A percentile compares a stretch with the other conserved stretches of the same genome.
Conservation (phyloP, 139 green algal species). For the Picochlorum sp. region DNA sequence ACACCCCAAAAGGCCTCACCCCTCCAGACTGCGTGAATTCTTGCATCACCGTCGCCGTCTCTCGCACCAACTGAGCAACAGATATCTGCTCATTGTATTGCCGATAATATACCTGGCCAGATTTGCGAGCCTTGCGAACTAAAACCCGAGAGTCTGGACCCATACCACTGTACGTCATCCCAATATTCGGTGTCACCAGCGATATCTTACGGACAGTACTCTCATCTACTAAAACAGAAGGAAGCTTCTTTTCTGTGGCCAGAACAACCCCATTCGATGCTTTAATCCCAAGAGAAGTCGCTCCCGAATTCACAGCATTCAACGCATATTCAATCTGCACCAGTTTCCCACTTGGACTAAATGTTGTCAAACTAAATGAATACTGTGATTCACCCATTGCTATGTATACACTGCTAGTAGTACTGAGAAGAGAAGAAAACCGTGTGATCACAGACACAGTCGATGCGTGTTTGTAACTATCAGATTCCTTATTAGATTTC, state of each 20-base stretch:
- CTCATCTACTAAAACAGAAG: constrained; percentile 78
- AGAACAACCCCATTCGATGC: constrained; percentile 96
- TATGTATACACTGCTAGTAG: no score
- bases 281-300: constrained; percentile 93
- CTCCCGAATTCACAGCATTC: constrained; percentile 82
- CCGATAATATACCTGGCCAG: constrained; percentile 75
- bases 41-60: constrained; percentile 98
- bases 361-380: constrained; percentile 97
- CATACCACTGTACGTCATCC: constrained; percentile 97
- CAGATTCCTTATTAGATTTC: no score
- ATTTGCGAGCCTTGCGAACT: constrained; percentile 84
- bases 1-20: constrained; percentile 96
- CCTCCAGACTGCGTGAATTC: constrained; percentile 95
- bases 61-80: constrained; percentile 90
- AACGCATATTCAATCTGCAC: constrained; percentile 98
- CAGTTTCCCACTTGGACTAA: constrained; percentile 96
- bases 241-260: constrained; percentile 98
- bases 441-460: no score
- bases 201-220: constrained; percentile 87
- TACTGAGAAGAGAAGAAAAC: neutral
- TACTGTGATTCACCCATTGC: constrained; percentile 45
- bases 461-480: no score
- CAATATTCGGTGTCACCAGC: constrained; percentile 83
- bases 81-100: constrained; percentile 96
- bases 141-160: constrained; percentile 94